phyloP scores from a whole-genome alignment of 345 rosid genomes.

The Garcia nutans region DNA sequence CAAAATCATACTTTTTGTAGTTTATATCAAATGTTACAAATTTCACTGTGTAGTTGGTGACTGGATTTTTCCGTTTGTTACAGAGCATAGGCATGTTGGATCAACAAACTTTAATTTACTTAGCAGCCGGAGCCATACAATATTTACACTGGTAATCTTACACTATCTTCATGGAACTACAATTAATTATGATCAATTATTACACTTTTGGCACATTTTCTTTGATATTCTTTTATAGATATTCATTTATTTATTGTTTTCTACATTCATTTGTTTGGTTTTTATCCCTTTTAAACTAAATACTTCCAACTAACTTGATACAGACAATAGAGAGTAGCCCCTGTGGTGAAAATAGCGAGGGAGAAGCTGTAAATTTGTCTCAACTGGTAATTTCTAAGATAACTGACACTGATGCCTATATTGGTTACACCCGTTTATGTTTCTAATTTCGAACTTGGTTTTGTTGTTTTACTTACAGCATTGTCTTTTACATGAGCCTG shows the following conservation, averaged over 20 bases:
- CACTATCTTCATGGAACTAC: constrained; percentile 20
- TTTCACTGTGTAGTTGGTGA: not conserved
- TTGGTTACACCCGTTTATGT: constrained; percentile 11
- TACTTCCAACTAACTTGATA: constrained; percentile 18
- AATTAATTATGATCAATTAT: constrained; percentile 11
- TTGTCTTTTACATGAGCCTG: not conserved
- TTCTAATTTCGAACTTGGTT: constrained; percentile 12
- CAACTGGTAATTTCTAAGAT: constrained; percentile 73
- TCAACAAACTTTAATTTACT: constrained; percentile 95
- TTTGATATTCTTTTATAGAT: not conserved
- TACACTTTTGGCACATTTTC: constrained; percentile 15
- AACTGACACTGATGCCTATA: constrained; percentile 23
- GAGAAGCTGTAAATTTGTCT: constrained; percentile 90
- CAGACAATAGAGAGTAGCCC: constrained; percentile 97
- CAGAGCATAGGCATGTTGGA: constrained; percentile 99
- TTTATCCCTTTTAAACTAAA: constrained; percentile 17
- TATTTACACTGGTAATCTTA: constrained; percentile 86
- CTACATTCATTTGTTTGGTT: not conserved
- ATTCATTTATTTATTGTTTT: not conserved
- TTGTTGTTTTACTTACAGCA: not conserved
- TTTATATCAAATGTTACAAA: no score
- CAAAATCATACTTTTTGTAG: not conserved
- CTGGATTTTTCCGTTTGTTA: constrained; percentile 26
- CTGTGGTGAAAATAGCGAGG: constrained; percentile 64
- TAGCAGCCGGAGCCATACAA: constrained; percentile 99